A percentile compares a stretch with the other conserved stretches of the same genome.
phyloP scores from a whole-genome alignment of 2,329 filamentous ascomycete genomes.

The Fusarium poae region DNA sequence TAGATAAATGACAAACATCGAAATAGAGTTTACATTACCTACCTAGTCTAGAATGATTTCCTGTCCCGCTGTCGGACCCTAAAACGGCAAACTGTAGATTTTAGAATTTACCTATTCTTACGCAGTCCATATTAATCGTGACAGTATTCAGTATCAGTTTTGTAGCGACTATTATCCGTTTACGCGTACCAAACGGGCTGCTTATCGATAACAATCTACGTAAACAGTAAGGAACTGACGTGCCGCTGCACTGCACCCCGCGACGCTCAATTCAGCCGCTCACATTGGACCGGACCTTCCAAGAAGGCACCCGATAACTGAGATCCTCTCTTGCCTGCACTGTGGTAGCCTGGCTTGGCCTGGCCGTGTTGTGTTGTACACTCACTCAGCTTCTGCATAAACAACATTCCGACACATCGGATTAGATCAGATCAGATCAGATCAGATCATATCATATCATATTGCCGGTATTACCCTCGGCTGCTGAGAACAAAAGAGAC shows the following conservation, averaged over 20 bases:
- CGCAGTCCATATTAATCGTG: not conserved
- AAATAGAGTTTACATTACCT: not conserved
- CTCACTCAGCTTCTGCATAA: constrained; percentile 18
- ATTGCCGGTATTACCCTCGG: constrained; percentile 5
- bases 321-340: constrained; percentile 1
- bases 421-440: constrained; percentile 2
- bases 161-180: not conserved
- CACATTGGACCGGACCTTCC: constrained; percentile 9
- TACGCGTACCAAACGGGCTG: not conserved
- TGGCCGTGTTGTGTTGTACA: not conserved
- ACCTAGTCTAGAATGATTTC: not conserved
- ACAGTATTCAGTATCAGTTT: not conserved
- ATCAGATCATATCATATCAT: constrained; percentile 5
- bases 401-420: constrained; percentile 11
- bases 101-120: not conserved
- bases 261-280: constrained; percentile 34
- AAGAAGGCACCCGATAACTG: constrained; percentile 9
- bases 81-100: not conserved
- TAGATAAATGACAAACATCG: not conserved
- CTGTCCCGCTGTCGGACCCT: not conserved
- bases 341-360: not conserved
- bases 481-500: not conserved
- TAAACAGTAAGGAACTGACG: constrained; percentile 6
- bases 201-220: constrained; percentile 39
- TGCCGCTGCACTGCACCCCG: constrained; percentile 34